Evolutionary conservation across 768 basidiomycete species (phyloP).

Genomic region (Phlebiopsis gigantea): DNA sequence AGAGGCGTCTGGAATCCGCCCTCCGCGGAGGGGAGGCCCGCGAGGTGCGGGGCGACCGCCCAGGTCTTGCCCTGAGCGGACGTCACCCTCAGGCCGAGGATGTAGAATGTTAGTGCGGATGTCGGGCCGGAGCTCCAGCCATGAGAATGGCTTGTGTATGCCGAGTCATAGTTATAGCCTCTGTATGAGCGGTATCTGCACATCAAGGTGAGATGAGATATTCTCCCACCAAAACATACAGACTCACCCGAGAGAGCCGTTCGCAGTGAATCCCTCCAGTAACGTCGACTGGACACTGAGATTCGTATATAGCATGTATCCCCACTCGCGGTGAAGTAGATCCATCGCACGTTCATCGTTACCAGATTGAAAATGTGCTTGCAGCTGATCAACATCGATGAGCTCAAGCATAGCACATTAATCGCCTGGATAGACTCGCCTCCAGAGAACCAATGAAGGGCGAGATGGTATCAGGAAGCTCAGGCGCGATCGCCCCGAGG

Average conservation of each 20-base stretch:
- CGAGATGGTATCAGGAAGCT: slow-evolving; percentile 53
- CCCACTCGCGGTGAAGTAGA: slow-evolving; percentile 50
- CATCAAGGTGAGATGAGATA: neutral
- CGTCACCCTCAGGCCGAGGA: slow-evolving; percentile 48
- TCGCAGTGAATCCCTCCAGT: slow-evolving; percentile 53
- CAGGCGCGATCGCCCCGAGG: slow-evolving; percentile 47
- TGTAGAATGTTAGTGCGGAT: slow-evolving; percentile 50
- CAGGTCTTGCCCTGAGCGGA: slow-evolving; percentile 43
- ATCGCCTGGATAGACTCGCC: slow-evolving; percentile 26
- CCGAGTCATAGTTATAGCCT: too few species aligned
- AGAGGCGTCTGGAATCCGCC: slow-evolving; percentile 50
- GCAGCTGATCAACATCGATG: slow-evolving; percentile 33
- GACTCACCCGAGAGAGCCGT: slow-evolving; percentile 47
- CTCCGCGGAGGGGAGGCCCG: slow-evolving; percentile 35
- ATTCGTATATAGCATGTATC: slow-evolving; percentile 53
- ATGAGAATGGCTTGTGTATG: slow-evolving; percentile 56
- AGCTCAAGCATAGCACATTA: neutral
- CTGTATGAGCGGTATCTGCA: slow-evolving; percentile 45
- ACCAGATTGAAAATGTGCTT: slow-evolving; percentile 52
- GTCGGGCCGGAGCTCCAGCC: slow-evolving; percentile 59
- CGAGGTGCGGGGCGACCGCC: slow-evolving; percentile 42
- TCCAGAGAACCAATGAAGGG: slow-evolving; percentile 57
- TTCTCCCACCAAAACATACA: too few species aligned
- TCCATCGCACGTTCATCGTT: slow-evolving; percentile 49
- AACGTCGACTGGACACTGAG: slow-evolving; percentile 52